Base-by-base conservation (phyloP, 306 rosid genomes). In the Rosa persica region DNA sequence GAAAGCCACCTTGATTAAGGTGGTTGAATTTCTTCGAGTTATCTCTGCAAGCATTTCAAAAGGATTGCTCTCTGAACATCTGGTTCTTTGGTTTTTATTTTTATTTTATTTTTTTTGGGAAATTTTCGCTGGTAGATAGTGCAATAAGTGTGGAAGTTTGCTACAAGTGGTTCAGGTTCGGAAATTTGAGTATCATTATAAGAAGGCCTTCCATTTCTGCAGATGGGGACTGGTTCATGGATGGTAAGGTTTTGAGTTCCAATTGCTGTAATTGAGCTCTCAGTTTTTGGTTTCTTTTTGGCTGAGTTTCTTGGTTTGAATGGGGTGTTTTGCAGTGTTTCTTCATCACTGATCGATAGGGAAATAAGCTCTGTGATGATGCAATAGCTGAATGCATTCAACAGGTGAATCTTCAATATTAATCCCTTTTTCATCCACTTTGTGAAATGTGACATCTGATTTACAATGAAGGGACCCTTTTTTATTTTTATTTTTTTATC, bases 181-280 rank as follows among this genome's bases (percentile, higher is more conserved):
- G 60, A 94, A 90, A 94, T 88, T 81, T 92, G 87, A 90, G 90
- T 78, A 93, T 94, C 84, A 84, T 88, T 46, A 85, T 94, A 12
- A 81, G 90, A 83, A 86, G 97, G 77, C 97, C 96, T 78, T 94
- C 92, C 84, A 94, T 94, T 84, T 92, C 98, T 61, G 92, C 98
- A 20, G 98, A 94, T 82, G 97, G 97, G 46, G 97, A 83, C 74
- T 94, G 98, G 98, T 92, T 94, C 85, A 94, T 94, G 98, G 98
- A 94, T 87, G 98, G 98, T 94, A 67, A 78, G 82, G 27, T 83
- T 48, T 84, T 67, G 47, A 15, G 68, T 40, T 82, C 77, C 76
- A 30, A 40, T 44, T 72, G 43, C 20, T 27, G 34, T 17, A 4
- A 62, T n/a, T 30, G 12, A 60, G 58, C 15, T 34, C 74, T 34